Conservation (phyloP, 1,284 basidiomycete genomes). For the Hortiboletus rubellus region DNA sequence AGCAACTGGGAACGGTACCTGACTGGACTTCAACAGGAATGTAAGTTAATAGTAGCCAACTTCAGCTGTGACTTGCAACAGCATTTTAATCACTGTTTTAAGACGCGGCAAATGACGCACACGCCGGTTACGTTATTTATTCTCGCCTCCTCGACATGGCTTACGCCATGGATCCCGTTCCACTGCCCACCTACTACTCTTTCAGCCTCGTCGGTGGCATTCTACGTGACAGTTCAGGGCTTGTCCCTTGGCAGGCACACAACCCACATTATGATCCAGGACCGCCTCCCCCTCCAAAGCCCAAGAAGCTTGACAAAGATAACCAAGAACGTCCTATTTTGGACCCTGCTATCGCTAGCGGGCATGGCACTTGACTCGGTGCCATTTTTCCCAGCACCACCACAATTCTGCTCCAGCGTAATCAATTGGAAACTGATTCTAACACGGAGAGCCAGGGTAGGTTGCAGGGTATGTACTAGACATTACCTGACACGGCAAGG, state of each 20-base stretch:
- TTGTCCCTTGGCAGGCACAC: conserved; percentile 47
- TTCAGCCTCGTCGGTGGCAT: conserved; percentile 54
- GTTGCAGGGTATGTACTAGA: not conserved
- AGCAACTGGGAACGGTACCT: conserved; percentile 68
- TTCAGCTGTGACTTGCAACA: not conserved
- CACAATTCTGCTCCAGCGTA: not conserved
- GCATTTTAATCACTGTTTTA: conserved; percentile 3
- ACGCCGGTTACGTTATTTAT: conserved; percentile 57
- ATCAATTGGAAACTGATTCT: not conserved
- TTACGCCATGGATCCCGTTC: conserved; percentile 38
- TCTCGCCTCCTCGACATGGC: conserved; percentile 44
- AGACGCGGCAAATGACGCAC: conserved; percentile 77
- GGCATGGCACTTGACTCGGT: not conserved
- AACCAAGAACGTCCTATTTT: not conserved
- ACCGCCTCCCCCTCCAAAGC: conserved; percentile 50
- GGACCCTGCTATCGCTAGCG: not conserved
- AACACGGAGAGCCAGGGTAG: not conserved
- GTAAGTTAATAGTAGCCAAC: conserved; percentile 40
- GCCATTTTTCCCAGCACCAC: not conserved
- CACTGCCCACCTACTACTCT: conserved; percentile 50
- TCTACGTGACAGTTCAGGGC: conserved; percentile 40
- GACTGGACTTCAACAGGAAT: conserved; percentile 50
- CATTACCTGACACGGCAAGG: not conserved
- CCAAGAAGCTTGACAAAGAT: conserved; percentile 26
- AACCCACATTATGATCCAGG: conserved; percentile 73